Percentiles rank a stretch among this genome's conserved stretches.
Conservation (phyloP, 306 rosid species). For the Notholithocarpus densiflorus region DNA sequence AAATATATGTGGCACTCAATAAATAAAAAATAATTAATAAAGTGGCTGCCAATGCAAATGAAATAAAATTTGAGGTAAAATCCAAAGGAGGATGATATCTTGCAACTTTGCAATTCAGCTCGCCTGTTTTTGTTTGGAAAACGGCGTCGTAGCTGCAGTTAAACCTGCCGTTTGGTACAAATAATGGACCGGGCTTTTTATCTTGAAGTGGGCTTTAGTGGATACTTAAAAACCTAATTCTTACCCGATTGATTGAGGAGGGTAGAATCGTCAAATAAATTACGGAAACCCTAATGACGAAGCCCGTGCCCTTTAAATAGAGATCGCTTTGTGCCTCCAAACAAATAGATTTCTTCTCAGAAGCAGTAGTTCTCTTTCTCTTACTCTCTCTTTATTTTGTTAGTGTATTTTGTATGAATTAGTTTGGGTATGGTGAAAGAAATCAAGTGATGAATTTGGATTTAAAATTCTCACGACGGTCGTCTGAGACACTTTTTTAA, state of each 20-base stretch:
- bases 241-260: neutral
- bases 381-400: fast-evolving
- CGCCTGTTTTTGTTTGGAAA: too few relatives aligned
- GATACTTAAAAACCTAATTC: neutral
- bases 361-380: neutral
- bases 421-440: neutral
- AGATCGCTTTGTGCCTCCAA: neutral
- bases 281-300: conserved; percentile 25
- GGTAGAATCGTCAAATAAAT: neutral
- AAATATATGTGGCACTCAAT: too few relatives aligned
- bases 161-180: neutral
- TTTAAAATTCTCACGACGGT: conserved; percentile 60
- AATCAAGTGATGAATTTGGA: conserved; percentile 48
- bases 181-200: neutral
- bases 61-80: too few relatives aligned
- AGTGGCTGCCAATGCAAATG: too few relatives aligned
- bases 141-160: too few relatives aligned
- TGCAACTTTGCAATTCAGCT: too few relatives aligned
- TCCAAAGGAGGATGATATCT: too few relatives aligned
- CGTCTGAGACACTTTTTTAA: conserved; percentile 37
- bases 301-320: neutral
- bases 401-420: neutral
- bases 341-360: neutral
- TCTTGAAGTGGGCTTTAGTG: neutral
- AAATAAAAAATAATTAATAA: too few relatives aligned